Conservation (phyloP, 306 rosid species). For the Inga oerstediana region DNA sequence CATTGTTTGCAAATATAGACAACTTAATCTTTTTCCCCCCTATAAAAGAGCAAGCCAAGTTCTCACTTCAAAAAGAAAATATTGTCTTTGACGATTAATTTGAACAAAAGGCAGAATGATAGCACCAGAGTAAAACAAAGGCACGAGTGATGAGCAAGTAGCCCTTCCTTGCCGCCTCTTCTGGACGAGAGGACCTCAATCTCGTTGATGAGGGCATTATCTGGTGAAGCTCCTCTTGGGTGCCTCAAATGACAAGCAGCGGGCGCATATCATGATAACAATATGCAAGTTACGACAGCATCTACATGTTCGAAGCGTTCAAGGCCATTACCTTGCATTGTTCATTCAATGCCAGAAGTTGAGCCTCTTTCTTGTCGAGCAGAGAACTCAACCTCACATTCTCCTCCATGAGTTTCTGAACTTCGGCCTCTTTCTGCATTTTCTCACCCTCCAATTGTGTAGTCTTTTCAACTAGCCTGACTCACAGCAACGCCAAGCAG, state of each 20-base stretch:
- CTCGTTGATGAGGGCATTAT: conserved; percentile 1
- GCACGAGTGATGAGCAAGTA: not conserved
- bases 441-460: conserved; percentile 97
- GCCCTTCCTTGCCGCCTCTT: conserved; percentile 37
- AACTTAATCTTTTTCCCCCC: not conserved
- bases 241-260: conserved; percentile 25
- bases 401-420: conserved; percentile 96
- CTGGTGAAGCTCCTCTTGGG: conserved; percentile 32
- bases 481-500: conserved; percentile 29
- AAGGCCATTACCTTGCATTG: conserved; percentile 99
- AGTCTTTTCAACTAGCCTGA: conserved; percentile 90
- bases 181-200: conserved; percentile 32
- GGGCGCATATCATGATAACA: conserved; percentile 23
- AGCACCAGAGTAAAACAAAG: conserved; percentile 31
- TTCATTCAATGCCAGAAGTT: conserved; percentile 91
- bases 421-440: conserved; percentile 93
- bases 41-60: conserved; percentile 34
- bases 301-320: conserved; percentile 78
- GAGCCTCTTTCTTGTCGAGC: conserved; percentile 99
- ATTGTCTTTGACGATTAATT: conserved; percentile 16
- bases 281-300: conserved; percentile 24
- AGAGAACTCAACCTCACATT: conserved; percentile 86
- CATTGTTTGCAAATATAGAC: not conserved
- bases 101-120: conserved; percentile 21
- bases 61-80: conserved; percentile 10